Evolutionary conservation across 1,139 yeast species (phyloP), one percentile per base, ranked within the genome.

Genomic region (Yarrowia galli): DNA sequence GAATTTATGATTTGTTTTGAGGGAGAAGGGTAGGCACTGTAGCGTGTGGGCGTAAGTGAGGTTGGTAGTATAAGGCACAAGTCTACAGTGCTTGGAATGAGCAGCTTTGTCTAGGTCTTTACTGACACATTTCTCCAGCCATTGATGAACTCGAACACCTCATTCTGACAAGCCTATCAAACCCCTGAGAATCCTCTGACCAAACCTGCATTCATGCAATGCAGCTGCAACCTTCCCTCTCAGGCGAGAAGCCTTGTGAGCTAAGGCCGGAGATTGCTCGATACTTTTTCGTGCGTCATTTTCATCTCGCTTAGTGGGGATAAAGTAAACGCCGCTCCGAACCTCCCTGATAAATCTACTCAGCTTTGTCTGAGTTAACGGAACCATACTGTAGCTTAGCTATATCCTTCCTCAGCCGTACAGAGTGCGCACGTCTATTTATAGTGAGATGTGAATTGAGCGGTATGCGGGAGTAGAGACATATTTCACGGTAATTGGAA

Each of bases 171-270:
- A 7, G n/a, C 56, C 56, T 51, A 51, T 51, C 56, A 51, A 15
- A 36, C 43, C 45, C 43, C 45, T 53, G 32, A 36, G 60, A 36
- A 22, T 16, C 60, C 22, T 20, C 45, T 53, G 43, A 36, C 61
- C 35, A 38, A 23, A 38, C 23, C 10, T 54, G 61, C 61, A n/a
- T 23, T 54, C 36, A 54, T 54, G 61, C 61, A 54, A 54, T 54
- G 61, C 61, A 40, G 20, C 45, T 54, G 36, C 45, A 54, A 54
- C 61, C 61, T 54, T 40, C 61, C 22, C 6, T 51, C 18, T 35
- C 18, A 35, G 40, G 56, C 20, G 56, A 51, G 56, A 32, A 51
- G 56, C 42, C 18, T 13, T 2, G 42, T 32, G 23, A 28, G 32
- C 35, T 20, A 2, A 1, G 12, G 7, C 25, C n/a, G n/a, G 42